These are phyloP conservation scores for Ophryocystis elektroscirrha DNA, from an alignment of 169 alveolate genomes.

Conservation along the genomic window DNA sequence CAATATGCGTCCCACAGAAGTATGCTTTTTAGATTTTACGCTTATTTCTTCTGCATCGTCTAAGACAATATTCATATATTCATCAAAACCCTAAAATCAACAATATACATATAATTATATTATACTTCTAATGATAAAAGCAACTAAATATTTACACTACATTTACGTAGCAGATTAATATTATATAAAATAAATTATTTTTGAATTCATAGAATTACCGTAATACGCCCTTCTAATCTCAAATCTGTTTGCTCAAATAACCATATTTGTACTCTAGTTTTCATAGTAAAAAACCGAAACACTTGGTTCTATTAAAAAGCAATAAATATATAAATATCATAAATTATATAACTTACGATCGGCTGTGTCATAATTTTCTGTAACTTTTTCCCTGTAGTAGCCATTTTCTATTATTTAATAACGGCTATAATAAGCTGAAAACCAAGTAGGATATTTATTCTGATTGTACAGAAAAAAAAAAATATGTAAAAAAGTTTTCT, in stretches of 20 bases:
- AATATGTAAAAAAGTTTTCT: too few relatives aligned
- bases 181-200: background rate
- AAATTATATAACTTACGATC: conserved; percentile 31
- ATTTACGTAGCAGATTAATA: background rate
- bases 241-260: conserved; percentile 62
- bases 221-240: conserved; percentile 63
- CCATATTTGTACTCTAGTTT: conserved; percentile 75
- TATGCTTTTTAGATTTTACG: conserved; percentile 52
- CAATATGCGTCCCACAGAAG: conserved; percentile 59
- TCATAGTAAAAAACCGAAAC: conserved; percentile 64
- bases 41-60: conserved; percentile 71
- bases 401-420: too few relatives aligned
- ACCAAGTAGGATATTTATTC: too few relatives aligned
- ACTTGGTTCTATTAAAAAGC: conserved; percentile 48
- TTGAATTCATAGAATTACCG: conserved; percentile 2
- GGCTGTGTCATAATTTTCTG: conserved; percentile 69
- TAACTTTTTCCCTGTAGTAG: conserved; percentile 30
- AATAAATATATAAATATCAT: background rate
- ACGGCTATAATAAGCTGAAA: too few relatives aligned
- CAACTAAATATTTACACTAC: background rate
- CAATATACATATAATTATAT: background rate
- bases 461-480: too few relatives aligned
- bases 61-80: conserved; percentile 78
- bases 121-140: background rate
- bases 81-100: conserved; percentile 68